phyloP scores from a whole-genome alignment of 2,329 filamentous ascomycete species.

The Aspergillaceae sp. region DNA sequence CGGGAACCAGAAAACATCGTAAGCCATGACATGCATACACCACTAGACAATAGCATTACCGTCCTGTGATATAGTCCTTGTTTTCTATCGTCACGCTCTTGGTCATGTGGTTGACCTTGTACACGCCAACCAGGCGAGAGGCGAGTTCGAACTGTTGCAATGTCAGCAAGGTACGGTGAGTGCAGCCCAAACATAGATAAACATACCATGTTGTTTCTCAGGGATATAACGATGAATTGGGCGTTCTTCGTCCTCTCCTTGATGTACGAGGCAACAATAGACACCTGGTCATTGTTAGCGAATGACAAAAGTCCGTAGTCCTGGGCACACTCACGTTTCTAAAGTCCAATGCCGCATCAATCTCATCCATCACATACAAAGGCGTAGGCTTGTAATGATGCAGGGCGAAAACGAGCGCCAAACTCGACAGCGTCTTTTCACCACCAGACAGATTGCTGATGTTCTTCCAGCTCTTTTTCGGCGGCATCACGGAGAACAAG shows the following conservation, averaged over 20 bases:
- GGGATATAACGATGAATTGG: constrained; percentile 95
- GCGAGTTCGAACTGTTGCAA: constrained; percentile 72
- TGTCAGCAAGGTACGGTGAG: constrained; percentile 3
- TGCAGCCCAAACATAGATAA: not conserved
- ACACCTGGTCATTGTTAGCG: constrained; percentile 52
- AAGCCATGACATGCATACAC: not conserved
- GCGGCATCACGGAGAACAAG: constrained; percentile 95
- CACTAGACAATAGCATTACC: constrained; percentile 12
- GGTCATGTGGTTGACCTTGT: constrained; percentile 99
- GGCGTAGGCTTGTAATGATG: constrained; percentile 98
- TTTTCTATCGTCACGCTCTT: constrained; percentile 89
- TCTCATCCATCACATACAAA: constrained; percentile 99
- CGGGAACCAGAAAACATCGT: not conserved
- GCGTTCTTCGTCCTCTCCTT: constrained; percentile 99
- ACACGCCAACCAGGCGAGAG: constrained; percentile 88
- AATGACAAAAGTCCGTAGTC: not conserved
- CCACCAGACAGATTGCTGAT: constrained; percentile 92
- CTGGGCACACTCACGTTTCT: constrained; percentile 64
- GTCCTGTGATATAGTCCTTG: constrained; percentile 57
- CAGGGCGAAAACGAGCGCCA: constrained; percentile 94
- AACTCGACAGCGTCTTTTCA: constrained; percentile 88
- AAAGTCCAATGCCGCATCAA: constrained; percentile 96
- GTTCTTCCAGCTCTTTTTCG: constrained; percentile 99
- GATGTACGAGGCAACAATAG: constrained; percentile 97
- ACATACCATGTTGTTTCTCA: constrained; percentile 85